A percentile compares a stretch with the other conserved stretches of the same genome.
Evolutionary conservation across 495 filamentous ascomycete species (phyloP).

Genomic region (Annulohypoxylon maeteangense): DNA sequence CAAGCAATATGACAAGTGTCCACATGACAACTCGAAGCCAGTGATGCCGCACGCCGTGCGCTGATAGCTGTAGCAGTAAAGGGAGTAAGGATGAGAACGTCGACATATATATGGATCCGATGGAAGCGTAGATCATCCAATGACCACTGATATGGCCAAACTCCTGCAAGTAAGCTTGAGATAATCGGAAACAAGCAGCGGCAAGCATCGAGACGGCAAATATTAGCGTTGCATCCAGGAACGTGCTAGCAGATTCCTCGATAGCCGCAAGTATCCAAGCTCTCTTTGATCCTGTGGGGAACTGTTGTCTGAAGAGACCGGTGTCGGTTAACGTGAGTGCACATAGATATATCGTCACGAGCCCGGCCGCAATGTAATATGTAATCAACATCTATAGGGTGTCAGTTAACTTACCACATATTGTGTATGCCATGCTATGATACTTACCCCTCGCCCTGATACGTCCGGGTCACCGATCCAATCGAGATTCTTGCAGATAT

Average conservation of each 20-base stretch:
- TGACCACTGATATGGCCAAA: not conserved
- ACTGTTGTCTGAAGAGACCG: not conserved
- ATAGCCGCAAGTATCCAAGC: not conserved
- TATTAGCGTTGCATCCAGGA: conserved; percentile 21
- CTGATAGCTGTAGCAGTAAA: conserved; percentile 7
- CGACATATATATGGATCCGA: conserved; percentile 26
- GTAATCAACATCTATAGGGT: conserved; percentile 14
- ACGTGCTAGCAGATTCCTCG: conserved; percentile 23
- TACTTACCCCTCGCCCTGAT: conserved; percentile 23
- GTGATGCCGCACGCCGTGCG: conserved; percentile 8
- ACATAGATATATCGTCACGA: conserved; percentile 12
- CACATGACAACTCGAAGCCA: conserved; percentile 24
- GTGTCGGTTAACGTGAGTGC: not conserved
- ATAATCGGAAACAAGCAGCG: conserved; percentile 22
- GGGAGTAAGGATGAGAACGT: conserved; percentile 25
- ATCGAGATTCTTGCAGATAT: conserved; percentile 18
- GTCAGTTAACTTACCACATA: not conserved
- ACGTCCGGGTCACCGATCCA: conserved; percentile 20
- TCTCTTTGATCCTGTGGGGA: not conserved
- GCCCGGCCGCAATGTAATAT: conserved; percentile 12
- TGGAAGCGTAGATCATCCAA: conserved; percentile 20
- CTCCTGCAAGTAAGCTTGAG: conserved; percentile 3
- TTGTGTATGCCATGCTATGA: not conserved
- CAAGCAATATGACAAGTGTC: conserved; percentile 2
- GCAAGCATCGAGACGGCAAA: conserved; percentile 28